Conservation (phyloP, 352 stramenopile genomes). For the Globisporangium sylvaticum region DNA sequence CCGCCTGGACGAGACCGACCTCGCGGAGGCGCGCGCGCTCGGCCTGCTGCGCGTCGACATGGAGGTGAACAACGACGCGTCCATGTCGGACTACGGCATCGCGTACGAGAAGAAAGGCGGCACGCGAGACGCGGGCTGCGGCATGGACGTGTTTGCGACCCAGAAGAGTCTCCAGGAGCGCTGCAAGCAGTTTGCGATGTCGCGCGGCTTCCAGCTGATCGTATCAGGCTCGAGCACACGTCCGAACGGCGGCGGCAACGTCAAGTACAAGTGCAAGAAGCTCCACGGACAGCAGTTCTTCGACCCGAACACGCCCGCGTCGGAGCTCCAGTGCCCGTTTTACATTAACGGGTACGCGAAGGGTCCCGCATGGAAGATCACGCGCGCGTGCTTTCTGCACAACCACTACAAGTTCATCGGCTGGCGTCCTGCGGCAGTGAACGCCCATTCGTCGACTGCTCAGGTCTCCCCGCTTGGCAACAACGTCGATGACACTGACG, state of each 20-base stretch:
- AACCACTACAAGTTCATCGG: constrained; percentile 88
- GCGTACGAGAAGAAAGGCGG: constrained; percentile 76
- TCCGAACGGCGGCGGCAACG: constrained; percentile 65
- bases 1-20: constrained; percentile 57
- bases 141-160: constrained; percentile 49
- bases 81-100: constrained; percentile 54
- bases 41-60: constrained; percentile 46
- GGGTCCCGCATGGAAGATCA: constrained; percentile 68
- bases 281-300: constrained; percentile 77
- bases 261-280: constrained; percentile 84
- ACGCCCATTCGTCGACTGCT: background rate
- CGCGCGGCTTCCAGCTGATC: constrained; percentile 68
- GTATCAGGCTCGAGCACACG: constrained; percentile 65
- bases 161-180: constrained; percentile 68
- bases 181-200: constrained; percentile 77
- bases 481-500: background rate
- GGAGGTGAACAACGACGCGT: constrained; percentile 38
- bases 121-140: constrained; percentile 43
- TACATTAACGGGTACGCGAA: constrained; percentile 81
- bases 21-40: constrained; percentile 39
- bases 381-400: constrained; percentile 65
- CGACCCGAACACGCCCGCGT: constrained; percentile 43
- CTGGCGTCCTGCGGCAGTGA: constrained; percentile 27
- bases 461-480: background rate
- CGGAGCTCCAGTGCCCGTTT: constrained; percentile 63